These are phyloP conservation scores for Begonia peltatifolia DNA, from an alignment of 306 rosid genomes.

Conservation along the genomic window DNA sequence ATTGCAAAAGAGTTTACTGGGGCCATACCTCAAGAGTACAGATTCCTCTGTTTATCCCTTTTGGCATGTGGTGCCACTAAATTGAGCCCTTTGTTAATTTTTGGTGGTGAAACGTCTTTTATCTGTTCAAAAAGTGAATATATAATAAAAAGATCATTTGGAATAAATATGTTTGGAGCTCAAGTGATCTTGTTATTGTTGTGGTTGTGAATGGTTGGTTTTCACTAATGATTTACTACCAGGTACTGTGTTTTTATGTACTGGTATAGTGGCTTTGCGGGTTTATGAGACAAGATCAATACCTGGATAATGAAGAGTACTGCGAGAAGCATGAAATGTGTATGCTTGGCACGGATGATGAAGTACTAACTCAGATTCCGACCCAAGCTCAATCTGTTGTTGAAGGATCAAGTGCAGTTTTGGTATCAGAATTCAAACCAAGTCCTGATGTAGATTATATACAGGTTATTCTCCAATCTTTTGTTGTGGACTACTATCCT, in stretches of 20 bases:
- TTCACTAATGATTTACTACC: conserved; percentile 81
- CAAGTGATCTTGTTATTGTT: too few species aligned
- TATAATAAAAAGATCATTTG: neutral
- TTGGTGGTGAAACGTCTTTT: too few species aligned
- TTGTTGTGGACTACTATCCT: neutral
- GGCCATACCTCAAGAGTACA: too few species aligned
- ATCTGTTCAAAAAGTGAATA: neutral
- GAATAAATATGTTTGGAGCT: too few species aligned
- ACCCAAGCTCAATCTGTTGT: conserved; percentile 81
- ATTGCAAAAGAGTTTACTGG: too few species aligned
- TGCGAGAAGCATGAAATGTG: conserved; percentile 19
- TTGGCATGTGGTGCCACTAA: neutral
- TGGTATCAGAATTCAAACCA: conserved; percentile 55
- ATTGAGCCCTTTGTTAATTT: too few species aligned
- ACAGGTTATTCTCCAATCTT: conserved; percentile 28
- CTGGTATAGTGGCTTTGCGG: conserved; percentile 71
- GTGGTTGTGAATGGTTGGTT: conserved; percentile 52
- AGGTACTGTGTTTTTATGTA: conserved; percentile 70
- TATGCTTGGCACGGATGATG: conserved; percentile 62
- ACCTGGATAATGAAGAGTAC: conserved; percentile 6
- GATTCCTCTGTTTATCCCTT: neutral
- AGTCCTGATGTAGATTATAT: conserved; percentile 83
- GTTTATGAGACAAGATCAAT: conserved; percentile 35
- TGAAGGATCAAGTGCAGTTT: conserved; percentile 58
- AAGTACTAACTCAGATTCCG: conserved; percentile 52